Percentiles rank a stretch among this genome's conserved stretches.
Evolutionary conservation across 2,329 filamentous ascomycete species (phyloP).

Genomic region (Rutstroemia sp.): DNA sequence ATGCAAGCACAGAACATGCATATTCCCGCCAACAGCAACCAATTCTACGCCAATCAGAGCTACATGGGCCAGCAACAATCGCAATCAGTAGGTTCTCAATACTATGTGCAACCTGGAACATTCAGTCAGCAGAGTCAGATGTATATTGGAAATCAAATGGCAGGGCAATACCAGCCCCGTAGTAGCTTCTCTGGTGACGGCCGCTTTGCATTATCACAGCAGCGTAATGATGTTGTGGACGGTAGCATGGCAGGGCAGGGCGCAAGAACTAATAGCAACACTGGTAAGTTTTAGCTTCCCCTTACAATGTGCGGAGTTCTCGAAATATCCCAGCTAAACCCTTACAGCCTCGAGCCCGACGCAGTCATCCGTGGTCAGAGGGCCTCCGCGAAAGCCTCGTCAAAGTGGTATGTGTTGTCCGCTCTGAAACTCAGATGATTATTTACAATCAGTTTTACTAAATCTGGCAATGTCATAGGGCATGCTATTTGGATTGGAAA

Average conservation of each 20-base stretch:
- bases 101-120: slow-evolving; percentile 20
- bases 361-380: slow-evolving; percentile 40
- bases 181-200: slow-evolving; percentile 16
- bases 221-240: slow-evolving; percentile 14
- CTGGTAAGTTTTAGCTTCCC: slow-evolving; percentile 23
- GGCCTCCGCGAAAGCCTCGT: slow-evolving; percentile 48
- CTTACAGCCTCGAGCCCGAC: slow-evolving; percentile 27
- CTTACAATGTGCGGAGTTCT: not conserved
- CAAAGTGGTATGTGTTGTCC: slow-evolving; percentile 48
- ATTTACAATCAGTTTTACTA: not conserved
- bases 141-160: slow-evolving; percentile 13
- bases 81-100: slow-evolving; percentile 19
- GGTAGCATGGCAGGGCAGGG: slow-evolving; percentile 4
- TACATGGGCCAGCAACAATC: slow-evolving; percentile 18
- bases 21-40: slow-evolving; percentile 11
- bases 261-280: slow-evolving; percentile 15
- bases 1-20: slow-evolving; percentile 14
- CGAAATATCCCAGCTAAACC: slow-evolving; percentile 5
- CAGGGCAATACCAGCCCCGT: slow-evolving; percentile 16
- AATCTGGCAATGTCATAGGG: slow-evolving; percentile 41
- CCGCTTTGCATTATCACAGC: slow-evolving; percentile 10
- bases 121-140: slow-evolving; percentile 20
- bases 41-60: slow-evolving; percentile 22
- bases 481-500: slow-evolving; percentile 97
- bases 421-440: slow-evolving; percentile 1